Base-by-base conservation (phyloP, 495 filamentous ascomycete species). In the Aspergillus biplanus region DNA sequence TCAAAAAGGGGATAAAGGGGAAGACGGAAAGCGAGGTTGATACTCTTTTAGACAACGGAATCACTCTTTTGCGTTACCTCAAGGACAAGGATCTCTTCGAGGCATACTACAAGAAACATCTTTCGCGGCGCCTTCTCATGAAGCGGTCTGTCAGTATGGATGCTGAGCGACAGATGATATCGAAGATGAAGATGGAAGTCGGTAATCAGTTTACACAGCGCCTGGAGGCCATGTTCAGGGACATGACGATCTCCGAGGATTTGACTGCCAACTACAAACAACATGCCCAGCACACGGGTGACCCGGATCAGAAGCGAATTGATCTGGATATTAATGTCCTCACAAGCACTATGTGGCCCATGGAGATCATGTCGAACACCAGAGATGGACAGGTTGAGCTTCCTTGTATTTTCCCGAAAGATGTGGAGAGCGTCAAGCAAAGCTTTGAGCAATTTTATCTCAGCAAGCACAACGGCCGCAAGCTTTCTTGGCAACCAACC, bases 171-270 rank as follows among this genome's bases (percentile, higher is more conserved):
- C 89, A 94, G 65, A 97, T 99, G 89, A 96, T 98, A 52, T 90
- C 87, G 2, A 89, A 94, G 61, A 96, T 99, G 91, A 97, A 97
- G 79, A 83, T 93, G 66, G 93, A 97, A 73, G 85, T 98, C 52
- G 95, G 95, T 34, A 96, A 97, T 66, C 86, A 90, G 54, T 99
- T 99, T 73, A 98, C 96, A 0, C 78, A 86, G 65, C 94, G 95
- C 67, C 83, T 98, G 31, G 95, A 99, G 71, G 86, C 92, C 57
- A 99, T 99, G 95, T 99, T 99, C 75, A 96, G 90, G 74, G 95
- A 99, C 70, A 97, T 99, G 90, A 83, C 89, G 21, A 81, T 93
- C 7, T 97, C 92, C 0, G 89, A 91, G 61, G 96, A 97, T 56
- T 79, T 97, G n/a, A 90, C 88, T 0, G 72, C 85, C 3, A 85